Percentiles rank a stretch among this genome's conserved stretches.
phyloP scores from a whole-genome alignment of 1,139 yeast species.

The Suhomyces panamericanus region DNA sequence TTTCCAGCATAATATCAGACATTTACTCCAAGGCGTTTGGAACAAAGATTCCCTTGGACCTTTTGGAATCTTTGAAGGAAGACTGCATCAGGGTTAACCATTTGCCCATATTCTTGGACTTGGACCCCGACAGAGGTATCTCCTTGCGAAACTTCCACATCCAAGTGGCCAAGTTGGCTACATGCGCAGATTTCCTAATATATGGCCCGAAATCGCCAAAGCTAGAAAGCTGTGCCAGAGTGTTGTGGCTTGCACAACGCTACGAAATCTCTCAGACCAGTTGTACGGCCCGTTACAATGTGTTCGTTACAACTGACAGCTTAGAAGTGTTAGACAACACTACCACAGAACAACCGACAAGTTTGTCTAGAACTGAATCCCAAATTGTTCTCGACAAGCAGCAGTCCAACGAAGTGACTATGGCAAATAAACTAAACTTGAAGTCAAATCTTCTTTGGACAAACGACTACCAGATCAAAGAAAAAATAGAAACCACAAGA shows the following conservation, averaged over 20 bases:
- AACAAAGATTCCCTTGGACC: constrained; percentile 4
- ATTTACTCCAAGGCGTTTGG: constrained; percentile 23
- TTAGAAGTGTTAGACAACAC: constrained; percentile 2
- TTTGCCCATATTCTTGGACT: constrained; percentile 53
- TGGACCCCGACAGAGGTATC: constrained; percentile 68
- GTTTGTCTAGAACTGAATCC: constrained; percentile 8
- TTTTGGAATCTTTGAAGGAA: constrained; percentile 28
- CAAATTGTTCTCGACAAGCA: constrained; percentile 8
- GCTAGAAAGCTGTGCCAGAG: constrained; percentile 41
- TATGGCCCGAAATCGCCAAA: constrained; percentile 34
- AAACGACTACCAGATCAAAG: constrained; percentile 68
- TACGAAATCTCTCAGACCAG: constrained; percentile 24
- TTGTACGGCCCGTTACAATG: constrained; percentile 17
- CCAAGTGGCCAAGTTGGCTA: constrained; percentile 70
- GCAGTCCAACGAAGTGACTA: not conserved
- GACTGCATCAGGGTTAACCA: constrained; percentile 49
- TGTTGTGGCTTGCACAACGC: constrained; percentile 57
- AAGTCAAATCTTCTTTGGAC: constrained; percentile 51
- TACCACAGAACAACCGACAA: not conserved
- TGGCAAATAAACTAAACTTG: not conserved
- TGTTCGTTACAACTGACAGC: constrained; percentile 17
- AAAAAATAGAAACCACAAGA: constrained; percentile 74
- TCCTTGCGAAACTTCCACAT: constrained; percentile 74
- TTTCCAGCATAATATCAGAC: constrained; percentile 23
- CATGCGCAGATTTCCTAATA: constrained; percentile 66